Conservation (phyloP, 2,329 filamentous ascomycete genomes). For the Sphaceloma murrayae region DNA sequence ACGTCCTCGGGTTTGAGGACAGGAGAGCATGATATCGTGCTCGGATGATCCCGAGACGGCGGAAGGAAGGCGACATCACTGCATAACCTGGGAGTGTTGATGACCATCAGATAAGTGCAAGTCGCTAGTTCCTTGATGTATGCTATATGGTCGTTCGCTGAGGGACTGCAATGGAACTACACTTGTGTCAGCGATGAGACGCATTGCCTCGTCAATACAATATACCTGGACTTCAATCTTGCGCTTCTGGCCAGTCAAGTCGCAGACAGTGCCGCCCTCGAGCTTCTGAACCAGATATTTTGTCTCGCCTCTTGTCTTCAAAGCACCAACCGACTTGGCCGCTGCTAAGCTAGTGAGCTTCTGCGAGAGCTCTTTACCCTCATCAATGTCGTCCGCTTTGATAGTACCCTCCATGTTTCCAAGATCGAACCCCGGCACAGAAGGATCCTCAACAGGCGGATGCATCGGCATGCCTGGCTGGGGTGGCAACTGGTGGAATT, state of each 20-base stretch:
- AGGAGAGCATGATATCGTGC: constrained; percentile 65
- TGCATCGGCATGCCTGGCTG: constrained; percentile 56
- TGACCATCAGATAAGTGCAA: constrained; percentile 85
- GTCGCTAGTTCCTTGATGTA: constrained; percentile 91
- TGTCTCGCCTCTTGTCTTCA: constrained; percentile 74
- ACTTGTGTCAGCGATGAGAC: no score
- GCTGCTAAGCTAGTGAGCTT: constrained; percentile 19
- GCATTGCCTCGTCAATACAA: background rate
- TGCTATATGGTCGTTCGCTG: constrained; percentile 65
- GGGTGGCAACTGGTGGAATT: constrained; percentile 76
- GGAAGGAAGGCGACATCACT: constrained; percentile 79
- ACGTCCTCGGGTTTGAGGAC: constrained; percentile 52
- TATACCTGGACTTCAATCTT: constrained; percentile 69
- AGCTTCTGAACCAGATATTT: constrained; percentile 78
- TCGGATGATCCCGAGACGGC: constrained; percentile 64
- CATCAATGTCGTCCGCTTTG: constrained; percentile 26
- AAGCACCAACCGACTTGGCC: constrained; percentile 28
- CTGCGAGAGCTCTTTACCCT: constrained; percentile 20
- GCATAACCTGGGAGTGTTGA: constrained; percentile 82
- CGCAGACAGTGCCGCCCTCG: constrained; percentile 70
- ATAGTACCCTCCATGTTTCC: constrained; percentile 45
- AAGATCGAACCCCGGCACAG: constrained; percentile 65
- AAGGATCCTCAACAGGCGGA: constrained; percentile 67
- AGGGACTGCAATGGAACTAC: constrained; percentile 68
- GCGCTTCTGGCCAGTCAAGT: constrained; percentile 70